Conservation (phyloP, 768 basidiomycete genomes). For the Leccinellum rugosiceps region DNA sequence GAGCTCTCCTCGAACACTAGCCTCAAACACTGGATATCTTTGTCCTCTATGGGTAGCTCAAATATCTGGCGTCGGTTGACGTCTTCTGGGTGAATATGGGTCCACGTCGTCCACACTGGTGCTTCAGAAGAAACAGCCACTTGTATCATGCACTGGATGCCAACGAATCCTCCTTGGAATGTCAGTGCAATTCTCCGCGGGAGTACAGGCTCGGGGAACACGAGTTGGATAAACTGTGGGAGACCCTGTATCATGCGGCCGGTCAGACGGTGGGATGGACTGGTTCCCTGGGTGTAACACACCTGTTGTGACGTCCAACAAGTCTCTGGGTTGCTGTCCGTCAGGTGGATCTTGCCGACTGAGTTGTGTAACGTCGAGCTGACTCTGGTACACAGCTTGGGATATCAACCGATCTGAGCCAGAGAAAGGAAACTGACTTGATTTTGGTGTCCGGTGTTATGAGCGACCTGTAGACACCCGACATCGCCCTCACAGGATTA, state of each 20-base stretch:
- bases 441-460: constrained; percentile 24
- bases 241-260: constrained; percentile 54
- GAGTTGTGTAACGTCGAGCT: constrained; percentile 78
- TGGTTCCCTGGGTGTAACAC: constrained; percentile 3
- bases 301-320: constrained; percentile 87
- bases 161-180: constrained; percentile 87
- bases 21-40: constrained; percentile 46
- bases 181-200: constrained; percentile 59
- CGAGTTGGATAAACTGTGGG: constrained; percentile 71
- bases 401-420: constrained; percentile 12
- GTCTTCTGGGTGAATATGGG: constrained; percentile 72
- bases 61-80: constrained; percentile 73
- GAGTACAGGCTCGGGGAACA: constrained; percentile 49
- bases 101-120: constrained; percentile 47
- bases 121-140: constrained; percentile 32
- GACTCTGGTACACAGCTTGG: constrained; percentile 45
- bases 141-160: constrained; percentile 57
- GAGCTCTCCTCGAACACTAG: constrained; percentile 78
- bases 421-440: constrained; percentile 40
- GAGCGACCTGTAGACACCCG: constrained; percentile 18
- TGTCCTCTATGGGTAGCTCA: constrained; percentile 36
- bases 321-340: constrained; percentile 71
- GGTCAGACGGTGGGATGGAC: constrained; percentile 7
- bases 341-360: constrained; percentile 64
- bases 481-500: constrained; percentile 15